These are phyloP conservation scores for Aschersonia sp. DNA, from an alignment of 2,329 filamentous ascomycete genomes.

Conservation along the genomic window DNA sequence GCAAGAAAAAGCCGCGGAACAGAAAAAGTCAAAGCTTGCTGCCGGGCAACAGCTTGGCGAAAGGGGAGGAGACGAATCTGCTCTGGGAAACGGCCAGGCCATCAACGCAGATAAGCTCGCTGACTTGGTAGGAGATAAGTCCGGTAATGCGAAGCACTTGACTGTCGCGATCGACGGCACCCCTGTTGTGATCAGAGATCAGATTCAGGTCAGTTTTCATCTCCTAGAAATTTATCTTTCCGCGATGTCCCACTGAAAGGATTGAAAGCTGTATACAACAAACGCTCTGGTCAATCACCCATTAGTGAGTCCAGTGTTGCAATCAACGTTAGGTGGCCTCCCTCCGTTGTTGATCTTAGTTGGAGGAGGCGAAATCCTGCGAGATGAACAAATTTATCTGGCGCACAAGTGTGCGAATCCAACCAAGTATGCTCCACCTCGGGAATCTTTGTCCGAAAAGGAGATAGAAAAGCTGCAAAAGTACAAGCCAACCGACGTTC, in stretches of 20 bases:
- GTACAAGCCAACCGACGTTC: slow-evolving; percentile 77
- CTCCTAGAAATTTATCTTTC: background rate
- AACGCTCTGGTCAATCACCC: slow-evolving; percentile 80
- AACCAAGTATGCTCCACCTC: slow-evolving; percentile 54
- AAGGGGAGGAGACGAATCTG: slow-evolving; percentile 18
- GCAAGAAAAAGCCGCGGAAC: slow-evolving; percentile 33
- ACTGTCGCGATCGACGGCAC: slow-evolving; percentile 59
- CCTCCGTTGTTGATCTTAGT: slow-evolving; percentile 77
- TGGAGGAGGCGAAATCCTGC: slow-evolving; percentile 76
- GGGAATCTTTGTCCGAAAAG: slow-evolving; percentile 46
- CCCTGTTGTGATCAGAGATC: slow-evolving; percentile 64
- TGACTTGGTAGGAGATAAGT: slow-evolving; percentile 8
- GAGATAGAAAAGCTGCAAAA: slow-evolving; percentile 44
- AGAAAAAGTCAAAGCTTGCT: slow-evolving; percentile 9
- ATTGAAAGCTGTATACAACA: slow-evolving; percentile 52
- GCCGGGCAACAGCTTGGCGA: slow-evolving; percentile 7
- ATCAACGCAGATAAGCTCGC: slow-evolving; percentile 11
- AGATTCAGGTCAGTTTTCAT: slow-evolving; percentile 56
- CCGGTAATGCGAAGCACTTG: slow-evolving; percentile 25
- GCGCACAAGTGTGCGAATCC: slow-evolving; percentile 92
- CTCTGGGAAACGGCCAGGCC: slow-evolving; percentile 8
- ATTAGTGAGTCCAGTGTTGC: slow-evolving; percentile 75
- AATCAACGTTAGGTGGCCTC: slow-evolving; percentile 77
- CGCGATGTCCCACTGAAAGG: background rate
- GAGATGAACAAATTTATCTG: slow-evolving; percentile 89